Evolutionary conservation across 1,139 yeast species (phyloP), one percentile per base, ranked within the genome.

Genomic region (Lodderomyces elongisporus): DNA sequence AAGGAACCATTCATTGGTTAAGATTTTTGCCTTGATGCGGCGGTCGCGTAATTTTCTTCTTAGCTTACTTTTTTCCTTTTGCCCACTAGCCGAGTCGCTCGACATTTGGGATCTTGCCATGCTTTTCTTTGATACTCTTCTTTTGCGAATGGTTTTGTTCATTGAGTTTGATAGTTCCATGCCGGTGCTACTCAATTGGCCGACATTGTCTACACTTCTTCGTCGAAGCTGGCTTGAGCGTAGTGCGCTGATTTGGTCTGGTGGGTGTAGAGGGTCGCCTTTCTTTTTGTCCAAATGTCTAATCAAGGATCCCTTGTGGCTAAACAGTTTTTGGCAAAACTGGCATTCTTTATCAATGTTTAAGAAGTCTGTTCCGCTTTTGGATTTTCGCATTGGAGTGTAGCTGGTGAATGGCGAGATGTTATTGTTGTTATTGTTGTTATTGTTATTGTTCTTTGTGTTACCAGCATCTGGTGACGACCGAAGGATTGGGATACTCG

Each of bases 211-310:
- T 20, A 38, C 40, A 14, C 38, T 36, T 26, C 48, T 38, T 22
- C 39, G 31, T 30, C 54, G 31, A 14, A 32, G 32, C 3, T 36
- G 40, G 4, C 40, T 33, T 14, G 36, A 34, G 23, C 51, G 23
- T 10, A 49, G 24, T 10, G 32, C 30, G 18, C 42, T 43, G 15
- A 49, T 40, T 24, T 45, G 47, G 4, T 44, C 43, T 5, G 24
- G 10, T 1, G 56, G 56, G 31, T 51, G 56, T 15, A 43, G 20
- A 3, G 33, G 26, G 34, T 51, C 54, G 4, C 56, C 56, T 28
- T 47, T 49, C 30, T 45, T 47, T 10, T 39, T 27, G 31, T 50
- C 52, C 22, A 51, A 37, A 39, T 51, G 56, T 18, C 54, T 35
- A 4, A 46, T 46, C 21, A 46, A 39, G 4, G 49, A 42, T 3